phyloP scores from a whole-genome alignment of 768 basidiomycete species.

The Infundibulicybe gibba region DNA sequence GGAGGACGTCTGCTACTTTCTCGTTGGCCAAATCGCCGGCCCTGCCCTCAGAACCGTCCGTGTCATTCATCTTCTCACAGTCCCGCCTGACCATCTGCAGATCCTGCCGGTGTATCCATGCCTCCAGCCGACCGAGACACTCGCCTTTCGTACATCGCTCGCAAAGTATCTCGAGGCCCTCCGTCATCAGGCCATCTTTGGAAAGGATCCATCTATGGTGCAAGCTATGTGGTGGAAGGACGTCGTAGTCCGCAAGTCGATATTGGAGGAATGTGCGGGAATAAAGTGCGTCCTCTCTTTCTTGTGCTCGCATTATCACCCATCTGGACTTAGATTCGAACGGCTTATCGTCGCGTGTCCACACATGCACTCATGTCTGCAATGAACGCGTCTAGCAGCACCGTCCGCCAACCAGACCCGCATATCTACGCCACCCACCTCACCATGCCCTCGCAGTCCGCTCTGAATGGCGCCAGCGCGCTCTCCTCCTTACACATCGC shows the following conservation, averaged over 20 bases:
- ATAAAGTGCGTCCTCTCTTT: conserved; percentile 31
- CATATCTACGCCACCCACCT: too few relatives aligned
- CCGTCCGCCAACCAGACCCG: too few relatives aligned
- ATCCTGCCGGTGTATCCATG: conserved; percentile 51
- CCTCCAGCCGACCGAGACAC: conserved; percentile 44
- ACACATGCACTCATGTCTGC: conserved; percentile 37
- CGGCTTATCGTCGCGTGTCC: conserved; percentile 47
- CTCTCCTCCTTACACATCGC: too few relatives aligned
- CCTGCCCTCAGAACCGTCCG: too few relatives aligned
- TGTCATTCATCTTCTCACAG: too few relatives aligned
- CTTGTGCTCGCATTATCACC: not conserved
- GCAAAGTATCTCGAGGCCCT: conserved; percentile 47
- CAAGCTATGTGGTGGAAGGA: conserved; percentile 54
- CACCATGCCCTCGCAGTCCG: too few relatives aligned
- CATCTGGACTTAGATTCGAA: conserved; percentile 38
- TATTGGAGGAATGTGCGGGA: conserved; percentile 52
- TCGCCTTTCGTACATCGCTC: conserved; percentile 47
- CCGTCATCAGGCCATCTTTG: conserved; percentile 33
- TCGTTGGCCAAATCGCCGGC: conserved; percentile 41
- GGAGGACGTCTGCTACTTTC: conserved; percentile 50
- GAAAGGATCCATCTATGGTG: not conserved
- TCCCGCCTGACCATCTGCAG: conserved; percentile 16
- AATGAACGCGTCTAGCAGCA: too few relatives aligned
- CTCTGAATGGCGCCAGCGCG: too few relatives aligned
- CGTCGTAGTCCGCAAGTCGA: conserved; percentile 49